phyloP scores from a whole-genome alignment of 2,329 filamentous ascomycete genomes.

The Thielaviopsis ethacetica region DNA sequence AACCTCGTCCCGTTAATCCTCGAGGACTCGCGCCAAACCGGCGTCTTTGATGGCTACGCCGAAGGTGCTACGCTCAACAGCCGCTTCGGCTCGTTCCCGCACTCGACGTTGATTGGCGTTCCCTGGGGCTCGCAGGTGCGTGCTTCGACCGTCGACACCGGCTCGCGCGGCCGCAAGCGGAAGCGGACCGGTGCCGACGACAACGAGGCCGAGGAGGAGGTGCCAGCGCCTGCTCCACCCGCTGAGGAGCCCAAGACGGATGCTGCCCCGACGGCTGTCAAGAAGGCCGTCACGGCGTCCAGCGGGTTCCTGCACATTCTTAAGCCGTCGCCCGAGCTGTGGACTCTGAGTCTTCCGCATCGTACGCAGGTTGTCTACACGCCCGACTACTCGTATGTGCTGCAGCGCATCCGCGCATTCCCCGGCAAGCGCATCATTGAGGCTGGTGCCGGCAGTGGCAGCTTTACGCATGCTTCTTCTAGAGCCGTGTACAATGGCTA shows the following conservation, averaged over 20 bases:
- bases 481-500: conserved; percentile 63
- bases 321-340: conserved; percentile 64
- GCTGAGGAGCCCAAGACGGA: conserved; percentile 22
- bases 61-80: conserved; percentile 74
- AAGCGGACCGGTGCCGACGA: conserved; percentile 17
- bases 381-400: conserved; percentile 70
- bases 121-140: conserved; percentile 88
- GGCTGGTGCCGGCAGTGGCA: conserved; percentile 67
- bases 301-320: conserved; percentile 66
- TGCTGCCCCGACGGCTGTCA: conserved; percentile 18
- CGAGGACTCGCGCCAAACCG: conserved; percentile 24
- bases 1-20: conserved; percentile 39
- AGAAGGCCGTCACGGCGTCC: conserved; percentile 35
- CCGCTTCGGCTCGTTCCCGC: conserved; percentile 79
- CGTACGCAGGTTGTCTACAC: conserved; percentile 78
- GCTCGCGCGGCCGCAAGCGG: conserved; percentile 62
- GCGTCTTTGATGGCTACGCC: conserved; percentile 37
- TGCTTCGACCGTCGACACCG: conserved; percentile 80
- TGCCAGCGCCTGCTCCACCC: conserved; percentile 9
- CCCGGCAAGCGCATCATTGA: conserved; percentile 63
- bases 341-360: conserved; percentile 67
- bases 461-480: conserved; percentile 65
- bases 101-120: conserved; percentile 57
- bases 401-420: conserved; percentile 57
- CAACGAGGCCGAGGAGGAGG: conserved; percentile 14